Percentiles rank a stretch among this genome's conserved stretches.
Conservation (phyloP, 2,329 filamentous ascomycete genomes). For the Didymella pomorum region DNA sequence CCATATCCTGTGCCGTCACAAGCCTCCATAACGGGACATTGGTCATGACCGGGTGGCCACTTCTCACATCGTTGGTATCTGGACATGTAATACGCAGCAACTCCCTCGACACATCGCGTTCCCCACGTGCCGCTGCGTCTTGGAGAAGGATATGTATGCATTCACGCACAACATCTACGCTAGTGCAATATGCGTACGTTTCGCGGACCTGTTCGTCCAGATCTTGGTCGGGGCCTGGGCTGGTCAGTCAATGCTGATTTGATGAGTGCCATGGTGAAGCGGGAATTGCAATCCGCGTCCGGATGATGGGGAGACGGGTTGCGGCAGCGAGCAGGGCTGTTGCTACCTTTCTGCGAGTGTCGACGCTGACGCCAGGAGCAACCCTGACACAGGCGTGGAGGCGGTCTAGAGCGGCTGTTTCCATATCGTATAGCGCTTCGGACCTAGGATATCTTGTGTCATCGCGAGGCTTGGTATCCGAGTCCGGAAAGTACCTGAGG, state of each 20-base stretch:
- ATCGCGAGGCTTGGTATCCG: not conserved
- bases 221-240: not conserved
- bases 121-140: too few species aligned
- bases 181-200: not conserved
- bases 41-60: too few species aligned
- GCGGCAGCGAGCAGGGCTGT: too few species aligned
- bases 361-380: too few species aligned
- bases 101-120: not conserved
- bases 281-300: not conserved
- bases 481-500: not conserved
- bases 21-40: too few species aligned
- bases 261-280: not conserved
- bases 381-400: not conserved
- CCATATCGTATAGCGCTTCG: not conserved
- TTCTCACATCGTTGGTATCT: not conserved
- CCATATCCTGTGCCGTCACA: too few species aligned
- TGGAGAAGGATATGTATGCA: not conserved
- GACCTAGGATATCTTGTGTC: not conserved
- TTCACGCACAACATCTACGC: too few species aligned
- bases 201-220: not conserved
- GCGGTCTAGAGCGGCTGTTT: not conserved
- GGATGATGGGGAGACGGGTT: too few species aligned
- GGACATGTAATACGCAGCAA: not conserved
- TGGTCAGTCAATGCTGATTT: not conserved
- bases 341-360: not conserved